Evolutionary conservation across 495 filamentous ascomycete genomes (phyloP).

Genomic region (Penicillium roqueforti): DNA sequence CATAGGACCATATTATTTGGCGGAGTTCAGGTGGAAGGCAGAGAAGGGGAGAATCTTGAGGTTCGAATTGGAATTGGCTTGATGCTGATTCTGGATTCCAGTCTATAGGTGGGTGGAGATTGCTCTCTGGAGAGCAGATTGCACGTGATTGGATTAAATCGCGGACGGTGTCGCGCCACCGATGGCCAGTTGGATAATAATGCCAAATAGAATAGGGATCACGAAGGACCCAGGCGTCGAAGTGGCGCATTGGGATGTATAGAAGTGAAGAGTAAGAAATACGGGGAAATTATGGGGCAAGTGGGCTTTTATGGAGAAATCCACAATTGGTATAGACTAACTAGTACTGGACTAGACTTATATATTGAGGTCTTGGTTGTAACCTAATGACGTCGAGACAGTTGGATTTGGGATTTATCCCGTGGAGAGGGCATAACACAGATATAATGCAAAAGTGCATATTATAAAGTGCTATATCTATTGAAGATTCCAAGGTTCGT

Average conservation of each 20-base stretch:
- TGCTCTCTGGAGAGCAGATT: constrained; percentile 34
- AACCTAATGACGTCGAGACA: constrained; percentile 34
- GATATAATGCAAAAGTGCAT: too few relatives aligned
- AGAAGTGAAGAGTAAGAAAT: background rate
- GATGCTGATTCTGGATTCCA: constrained; percentile 13
- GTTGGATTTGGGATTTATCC: background rate
- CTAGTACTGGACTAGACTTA: too few relatives aligned
- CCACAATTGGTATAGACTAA: too few relatives aligned
- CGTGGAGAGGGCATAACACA: too few relatives aligned
- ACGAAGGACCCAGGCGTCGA: constrained; percentile 44
- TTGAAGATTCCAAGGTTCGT: too few relatives aligned
- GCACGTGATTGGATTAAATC: constrained; percentile 37
- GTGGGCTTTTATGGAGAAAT: constrained; percentile 10
- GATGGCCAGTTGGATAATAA: constrained; percentile 40
- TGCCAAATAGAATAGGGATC: constrained; percentile 47
- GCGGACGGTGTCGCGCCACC: constrained; percentile 42
- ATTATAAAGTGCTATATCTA: too few relatives aligned
- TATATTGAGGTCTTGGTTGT: constrained; percentile 13
- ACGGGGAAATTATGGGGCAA: constrained; percentile 10
- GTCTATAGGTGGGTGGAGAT: constrained; percentile 14
- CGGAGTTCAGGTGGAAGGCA: constrained; percentile 52
- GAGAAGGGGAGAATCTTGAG: constrained; percentile 28
- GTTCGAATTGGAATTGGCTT: constrained; percentile 16
- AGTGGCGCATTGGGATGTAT: constrained; percentile 37
- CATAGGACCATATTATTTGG: constrained; percentile 51